Conservation (phyloP, 495 filamentous ascomycete species). For the Neurospora sp. region DNA sequence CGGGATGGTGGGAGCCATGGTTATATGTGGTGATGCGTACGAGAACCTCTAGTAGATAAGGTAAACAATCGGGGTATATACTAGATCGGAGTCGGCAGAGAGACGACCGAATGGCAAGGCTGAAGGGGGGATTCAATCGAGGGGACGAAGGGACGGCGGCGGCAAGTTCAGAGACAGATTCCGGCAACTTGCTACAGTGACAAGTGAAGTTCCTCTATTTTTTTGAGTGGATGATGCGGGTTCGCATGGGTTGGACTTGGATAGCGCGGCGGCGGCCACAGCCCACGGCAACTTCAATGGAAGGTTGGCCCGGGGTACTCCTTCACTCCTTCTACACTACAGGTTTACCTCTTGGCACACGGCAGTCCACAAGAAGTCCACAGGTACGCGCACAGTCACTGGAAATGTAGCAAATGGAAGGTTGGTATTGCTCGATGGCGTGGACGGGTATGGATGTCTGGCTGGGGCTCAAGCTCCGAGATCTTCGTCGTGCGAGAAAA, state of each 20-base stretch:
- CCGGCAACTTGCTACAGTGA: background rate
- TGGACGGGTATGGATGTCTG: background rate
- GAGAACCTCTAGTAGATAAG: background rate
- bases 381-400: background rate
- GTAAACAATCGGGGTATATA: slow-evolving; percentile 1
- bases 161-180: background rate
- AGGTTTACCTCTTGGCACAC: background rate
- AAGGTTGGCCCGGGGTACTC: background rate
- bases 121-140: background rate
- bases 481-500: background rate
- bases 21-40: background rate
- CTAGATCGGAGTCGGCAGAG: slow-evolving; percentile 6
- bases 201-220: background rate
- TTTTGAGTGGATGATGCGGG: background rate
- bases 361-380: background rate
- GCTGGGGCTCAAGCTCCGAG: background rate
- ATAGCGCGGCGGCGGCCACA: background rate
- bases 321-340: background rate
- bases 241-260: background rate
- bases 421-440: background rate
- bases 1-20: slow-evolving; percentile 33
- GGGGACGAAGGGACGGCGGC: background rate
- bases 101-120: slow-evolving; percentile 2
- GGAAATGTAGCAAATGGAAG: background rate
- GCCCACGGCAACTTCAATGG: background rate